Evolutionary conservation across 176 grass and related monocot species (phyloP).

Genomic region (Carex littledalei): DNA sequence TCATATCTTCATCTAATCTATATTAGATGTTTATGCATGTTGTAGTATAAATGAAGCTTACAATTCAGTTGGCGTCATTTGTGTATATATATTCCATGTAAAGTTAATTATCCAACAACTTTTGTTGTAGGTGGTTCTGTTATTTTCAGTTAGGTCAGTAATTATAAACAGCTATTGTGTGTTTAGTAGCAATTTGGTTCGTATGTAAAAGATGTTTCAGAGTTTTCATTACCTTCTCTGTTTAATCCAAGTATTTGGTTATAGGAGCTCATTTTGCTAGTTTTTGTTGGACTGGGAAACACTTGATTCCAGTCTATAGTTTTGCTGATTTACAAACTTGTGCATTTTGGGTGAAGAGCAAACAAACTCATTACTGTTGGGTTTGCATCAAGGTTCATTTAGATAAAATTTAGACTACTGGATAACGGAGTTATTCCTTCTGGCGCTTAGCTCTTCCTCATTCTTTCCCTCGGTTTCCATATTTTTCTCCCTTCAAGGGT

Average conservation of each 20-base stretch:
- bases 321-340: not conserved
- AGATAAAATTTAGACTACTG: not conserved
- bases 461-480: too few species aligned
- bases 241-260: not conserved
- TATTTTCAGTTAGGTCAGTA: conserved; percentile 20
- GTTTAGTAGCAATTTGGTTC: not conserved
- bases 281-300: not conserved
- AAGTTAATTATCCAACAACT: conserved; percentile 20
- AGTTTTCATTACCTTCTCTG: not conserved
- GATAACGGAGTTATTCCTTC: not conserved
- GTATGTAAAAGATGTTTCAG: not conserved
- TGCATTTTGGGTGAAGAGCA: not conserved
- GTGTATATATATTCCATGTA: conserved; percentile 28
- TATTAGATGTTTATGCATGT: conserved; percentile 23
- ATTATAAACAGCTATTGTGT: conserved; percentile 4
- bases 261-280: not conserved
- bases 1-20: conserved; percentile 18
- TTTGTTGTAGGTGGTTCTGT: conserved; percentile 13
- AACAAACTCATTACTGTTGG: not conserved
- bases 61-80: not conserved
- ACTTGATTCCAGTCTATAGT: not conserved
- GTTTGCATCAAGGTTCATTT: not conserved
- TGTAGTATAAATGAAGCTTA: conserved; percentile 12
- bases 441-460: not conserved
- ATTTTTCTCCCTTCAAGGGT: not conserved